Evolutionary conservation across 257 asterid species (phyloP).

Genomic region (Solanum raphanifolium): DNA sequence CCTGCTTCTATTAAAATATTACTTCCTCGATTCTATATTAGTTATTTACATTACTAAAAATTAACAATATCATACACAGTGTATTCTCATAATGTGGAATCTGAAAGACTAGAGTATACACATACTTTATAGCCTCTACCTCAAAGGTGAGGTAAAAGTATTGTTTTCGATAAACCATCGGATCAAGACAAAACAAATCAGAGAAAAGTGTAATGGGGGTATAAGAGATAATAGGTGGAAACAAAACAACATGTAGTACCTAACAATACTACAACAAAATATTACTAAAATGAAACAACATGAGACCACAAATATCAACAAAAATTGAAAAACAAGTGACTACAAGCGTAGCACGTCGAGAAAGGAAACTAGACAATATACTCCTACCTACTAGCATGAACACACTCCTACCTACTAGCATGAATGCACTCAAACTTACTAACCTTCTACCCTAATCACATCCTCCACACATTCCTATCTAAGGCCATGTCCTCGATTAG

Average conservation of each 20-base stretch:
- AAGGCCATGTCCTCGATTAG: background rate
- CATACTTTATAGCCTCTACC: no score
- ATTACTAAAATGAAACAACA: no score
- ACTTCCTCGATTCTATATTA: no score
- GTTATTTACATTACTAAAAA: no score
- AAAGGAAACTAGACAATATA: background rate
- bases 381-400: background rate
- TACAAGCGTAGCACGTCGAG: background rate
- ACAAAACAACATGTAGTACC: background rate
- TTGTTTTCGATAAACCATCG: no score
- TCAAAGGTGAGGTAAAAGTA: no score
- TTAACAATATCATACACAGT: background rate
- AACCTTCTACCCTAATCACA: background rate
- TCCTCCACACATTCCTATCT: background rate
- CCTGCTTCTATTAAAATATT: background rate
- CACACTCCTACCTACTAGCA: background rate
- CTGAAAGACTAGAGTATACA: no score
- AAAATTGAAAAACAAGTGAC: background rate
- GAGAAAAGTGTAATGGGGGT: no score
- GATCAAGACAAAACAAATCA: no score
- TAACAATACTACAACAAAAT: no score
- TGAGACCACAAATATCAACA: background rate
- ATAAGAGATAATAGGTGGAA: background rate
- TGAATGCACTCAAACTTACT: background rate
- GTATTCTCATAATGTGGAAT: background rate